Evolutionary conservation across 768 basidiomycete genomes (phyloP).

Genomic region (Cystobasidium tubakii): DNA sequence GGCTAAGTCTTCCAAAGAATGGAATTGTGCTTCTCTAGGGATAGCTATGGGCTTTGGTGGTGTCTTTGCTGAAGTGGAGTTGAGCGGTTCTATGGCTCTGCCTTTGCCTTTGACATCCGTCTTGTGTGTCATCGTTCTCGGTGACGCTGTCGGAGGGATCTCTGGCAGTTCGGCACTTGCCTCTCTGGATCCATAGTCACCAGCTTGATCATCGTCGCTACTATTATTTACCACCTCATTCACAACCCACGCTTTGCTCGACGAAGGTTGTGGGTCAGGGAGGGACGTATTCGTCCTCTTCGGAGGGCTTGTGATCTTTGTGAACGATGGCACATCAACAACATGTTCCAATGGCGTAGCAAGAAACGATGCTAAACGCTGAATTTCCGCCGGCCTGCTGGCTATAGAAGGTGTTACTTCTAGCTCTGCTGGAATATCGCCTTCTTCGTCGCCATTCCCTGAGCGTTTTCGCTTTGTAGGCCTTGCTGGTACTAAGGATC

Average conservation of each 20-base stretch:
- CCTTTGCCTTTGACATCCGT: background rate
- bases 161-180: background rate
- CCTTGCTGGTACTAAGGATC: background rate
- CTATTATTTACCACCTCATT: background rate
- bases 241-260: background rate
- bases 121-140: background rate
- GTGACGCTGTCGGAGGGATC: background rate
- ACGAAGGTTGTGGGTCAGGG: background rate
- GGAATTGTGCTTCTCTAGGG: constrained; percentile 2
- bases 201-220: background rate
- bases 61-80: background rate
- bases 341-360: too few relatives aligned
- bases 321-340: too few relatives aligned
- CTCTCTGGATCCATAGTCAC: background rate
- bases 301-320: too few relatives aligned
- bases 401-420: background rate
- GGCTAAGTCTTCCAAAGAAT: constrained; percentile 2
- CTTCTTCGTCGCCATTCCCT: background rate
- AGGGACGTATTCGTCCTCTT: background rate
- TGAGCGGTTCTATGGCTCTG: background rate
- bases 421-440: background rate
- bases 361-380: too few relatives aligned
- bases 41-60: background rate
- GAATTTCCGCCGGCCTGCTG: background rate
- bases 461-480: background rate